Percentiles rank a stretch among this genome's conserved stretches.
Evolutionary conservation across 371 early-diverging fungal genomes (phyloP).

Genomic region (Mortierella sp.): DNA sequence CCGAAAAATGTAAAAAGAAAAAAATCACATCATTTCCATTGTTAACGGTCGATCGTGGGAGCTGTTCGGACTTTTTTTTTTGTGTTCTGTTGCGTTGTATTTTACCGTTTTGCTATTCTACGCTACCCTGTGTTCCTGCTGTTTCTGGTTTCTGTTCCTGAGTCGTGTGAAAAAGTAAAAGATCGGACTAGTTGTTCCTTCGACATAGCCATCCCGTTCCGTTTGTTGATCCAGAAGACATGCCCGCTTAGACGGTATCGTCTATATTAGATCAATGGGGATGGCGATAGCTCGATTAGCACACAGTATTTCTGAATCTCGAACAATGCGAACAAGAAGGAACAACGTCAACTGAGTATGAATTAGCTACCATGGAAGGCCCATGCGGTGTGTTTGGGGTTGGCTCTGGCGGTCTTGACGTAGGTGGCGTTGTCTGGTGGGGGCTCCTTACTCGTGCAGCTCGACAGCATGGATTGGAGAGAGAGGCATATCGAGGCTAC

Average conservation of each 20-base stretch:
- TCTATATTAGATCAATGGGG: background rate
- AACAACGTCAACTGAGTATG: background rate
- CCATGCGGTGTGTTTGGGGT: constrained; percentile 89
- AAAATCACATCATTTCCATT: background rate
- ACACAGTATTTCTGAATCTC: background rate
- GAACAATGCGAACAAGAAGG: background rate
- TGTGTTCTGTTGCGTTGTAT: background rate
- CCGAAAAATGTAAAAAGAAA: background rate
- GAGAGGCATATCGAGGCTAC: constrained; percentile 94
- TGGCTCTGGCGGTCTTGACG: constrained; percentile 73
- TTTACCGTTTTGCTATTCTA: no score
- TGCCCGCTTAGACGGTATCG: background rate
- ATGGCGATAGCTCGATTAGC: background rate
- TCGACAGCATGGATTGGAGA: constrained; percentile 93
- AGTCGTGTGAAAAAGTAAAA: background rate
- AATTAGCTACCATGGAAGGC: constrained; percentile 73
- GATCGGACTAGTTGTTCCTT: background rate
- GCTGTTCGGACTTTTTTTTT: background rate
- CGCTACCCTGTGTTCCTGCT: background rate
- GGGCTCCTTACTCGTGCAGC: constrained; percentile 85
- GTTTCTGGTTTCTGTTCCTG: background rate
- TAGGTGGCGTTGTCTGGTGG: constrained; percentile 85
- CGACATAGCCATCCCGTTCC: background rate
- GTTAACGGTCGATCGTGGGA: background rate
- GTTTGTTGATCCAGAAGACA: background rate